Percentiles rank a stretch among this genome's conserved stretches.
These are phyloP conservation scores for Scytalidium lignicola DNA, from an alignment of 2,329 filamentous ascomycete species.

Conservation along the genomic window DNA sequence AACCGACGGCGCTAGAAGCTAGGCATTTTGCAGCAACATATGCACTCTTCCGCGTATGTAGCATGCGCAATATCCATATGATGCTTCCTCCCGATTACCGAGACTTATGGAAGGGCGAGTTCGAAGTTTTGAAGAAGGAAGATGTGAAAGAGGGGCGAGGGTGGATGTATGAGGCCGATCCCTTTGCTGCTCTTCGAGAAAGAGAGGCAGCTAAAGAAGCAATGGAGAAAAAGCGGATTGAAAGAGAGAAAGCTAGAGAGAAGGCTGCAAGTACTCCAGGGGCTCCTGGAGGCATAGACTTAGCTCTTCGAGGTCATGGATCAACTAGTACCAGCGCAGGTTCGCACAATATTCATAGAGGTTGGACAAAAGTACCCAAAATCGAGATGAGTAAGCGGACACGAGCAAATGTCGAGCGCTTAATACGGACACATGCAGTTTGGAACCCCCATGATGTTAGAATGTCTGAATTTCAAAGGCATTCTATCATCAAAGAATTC, in stretches of 20 bases:
- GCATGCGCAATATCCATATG: constrained; percentile 93
- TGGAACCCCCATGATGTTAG: constrained; percentile 81
- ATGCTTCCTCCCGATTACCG: constrained; percentile 88
- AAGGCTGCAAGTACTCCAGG: constrained; percentile 62
- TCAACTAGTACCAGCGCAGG: constrained; percentile 28
- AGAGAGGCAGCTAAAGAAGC: constrained; percentile 71
- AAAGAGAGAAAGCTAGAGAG: constrained; percentile 61
- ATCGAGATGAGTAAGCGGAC: constrained; percentile 88
- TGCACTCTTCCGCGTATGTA: constrained; percentile 84
- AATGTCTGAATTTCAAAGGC: constrained; percentile 54
- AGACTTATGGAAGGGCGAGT: constrained; percentile 84
- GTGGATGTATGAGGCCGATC: constrained; percentile 95
- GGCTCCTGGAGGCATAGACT: constrained; percentile 40
- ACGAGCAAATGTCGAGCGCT: constrained; percentile 69
- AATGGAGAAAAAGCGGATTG: constrained; percentile 73
- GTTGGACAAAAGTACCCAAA: constrained; percentile 81
- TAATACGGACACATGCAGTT: constrained; percentile 71
- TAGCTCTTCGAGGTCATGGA: constrained; percentile 45
- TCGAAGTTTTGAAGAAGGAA: constrained; percentile 73
- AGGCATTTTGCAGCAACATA: constrained; percentile 92
- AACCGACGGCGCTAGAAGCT: constrained; percentile 81
- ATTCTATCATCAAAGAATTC: constrained; percentile 66
- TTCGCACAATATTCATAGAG: constrained; percentile 46
- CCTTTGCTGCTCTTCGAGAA: constrained; percentile 76
- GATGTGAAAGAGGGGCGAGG: constrained; percentile 73